Evolutionary conservation across 23 red algal genomes (phyloP).

Genomic region (Pyropia haitanensis): DNA sequence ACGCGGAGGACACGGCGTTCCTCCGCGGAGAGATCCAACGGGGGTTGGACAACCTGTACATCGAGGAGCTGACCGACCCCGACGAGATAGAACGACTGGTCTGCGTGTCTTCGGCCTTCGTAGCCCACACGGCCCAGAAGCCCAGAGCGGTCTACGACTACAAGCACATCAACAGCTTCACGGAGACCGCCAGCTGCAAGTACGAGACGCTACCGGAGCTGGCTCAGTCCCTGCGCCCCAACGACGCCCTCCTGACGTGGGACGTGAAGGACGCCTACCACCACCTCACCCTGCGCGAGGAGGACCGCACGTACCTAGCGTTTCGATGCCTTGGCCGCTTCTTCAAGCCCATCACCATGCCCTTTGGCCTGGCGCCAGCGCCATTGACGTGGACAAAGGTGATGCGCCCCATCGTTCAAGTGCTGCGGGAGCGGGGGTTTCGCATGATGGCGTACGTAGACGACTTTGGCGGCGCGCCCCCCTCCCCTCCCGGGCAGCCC

Average conservation of each 20-base stretch:
- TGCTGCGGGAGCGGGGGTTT: background rate
- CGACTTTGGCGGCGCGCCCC: too few species aligned
- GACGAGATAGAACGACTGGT: too few species aligned
- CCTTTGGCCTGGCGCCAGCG: slow-evolving; percentile 13
- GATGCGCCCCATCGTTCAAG: slow-evolving; percentile 13
- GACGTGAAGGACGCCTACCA: slow-evolving; percentile 18
- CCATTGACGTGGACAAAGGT: slow-evolving; percentile 11
- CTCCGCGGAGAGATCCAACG: too few species aligned
- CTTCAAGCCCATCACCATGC: slow-evolving; percentile 9
- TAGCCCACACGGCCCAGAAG: slow-evolving; percentile 2
- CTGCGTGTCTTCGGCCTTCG: slow-evolving; percentile 3
- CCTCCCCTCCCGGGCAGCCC: too few species aligned
- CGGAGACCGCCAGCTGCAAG: too few species aligned
- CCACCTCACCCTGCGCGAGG: slow-evolving; percentile 9
- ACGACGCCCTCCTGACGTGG: slow-evolving; percentile 11
- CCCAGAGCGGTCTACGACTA: too few species aligned
- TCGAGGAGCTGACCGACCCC: too few species aligned
- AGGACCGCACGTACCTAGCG: slow-evolving; percentile 21
- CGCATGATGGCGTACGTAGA: slow-evolving; percentile 22
- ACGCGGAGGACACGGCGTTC: too few species aligned
- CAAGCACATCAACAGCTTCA: too few species aligned
- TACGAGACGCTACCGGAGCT: too few species aligned
- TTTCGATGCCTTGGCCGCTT: slow-evolving; percentile 10
- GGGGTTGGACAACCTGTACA: too few species aligned
- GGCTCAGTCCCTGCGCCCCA: too few species aligned